phyloP scores from a whole-genome alignment of 306 rosid genomes.

The Leucaena leucocephala region DNA sequence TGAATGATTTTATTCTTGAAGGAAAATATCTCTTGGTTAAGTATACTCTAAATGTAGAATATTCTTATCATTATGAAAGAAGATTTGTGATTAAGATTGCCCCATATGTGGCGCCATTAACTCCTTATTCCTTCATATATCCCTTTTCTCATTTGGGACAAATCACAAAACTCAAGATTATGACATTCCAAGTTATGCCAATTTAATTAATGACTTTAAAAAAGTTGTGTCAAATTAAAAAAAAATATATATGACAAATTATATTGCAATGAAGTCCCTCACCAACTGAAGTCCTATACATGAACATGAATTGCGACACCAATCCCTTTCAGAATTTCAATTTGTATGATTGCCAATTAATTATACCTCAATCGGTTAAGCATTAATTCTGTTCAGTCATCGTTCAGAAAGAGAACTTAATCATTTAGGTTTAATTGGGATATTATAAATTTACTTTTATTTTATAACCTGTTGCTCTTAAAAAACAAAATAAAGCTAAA shows the following conservation, averaged over 20 bases:
- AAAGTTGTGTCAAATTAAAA: not conserved
- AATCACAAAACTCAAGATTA: not conserved
- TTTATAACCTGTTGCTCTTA: no score
- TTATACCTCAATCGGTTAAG: not conserved
- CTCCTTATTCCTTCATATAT: not conserved
- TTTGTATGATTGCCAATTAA: not conserved
- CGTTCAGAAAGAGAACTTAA: no score
- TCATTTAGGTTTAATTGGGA: not conserved
- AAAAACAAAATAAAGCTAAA: not conserved
- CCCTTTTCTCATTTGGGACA: not conserved
- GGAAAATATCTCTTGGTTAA: no score
- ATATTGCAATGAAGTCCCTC: not conserved
- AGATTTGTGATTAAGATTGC: not conserved
- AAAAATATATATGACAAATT: not conserved
- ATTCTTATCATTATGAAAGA: not conserved
- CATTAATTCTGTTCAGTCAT: no score
- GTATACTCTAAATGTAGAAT: not conserved
- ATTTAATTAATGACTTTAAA: not conserved
- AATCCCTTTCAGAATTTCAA: not conserved
- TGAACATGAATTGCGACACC: not conserved
- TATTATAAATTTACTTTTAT: not conserved
- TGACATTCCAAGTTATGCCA: constrained; percentile 6
- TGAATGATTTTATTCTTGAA: not conserved
- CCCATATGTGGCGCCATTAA: not conserved
- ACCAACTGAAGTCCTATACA: not conserved